Base-by-base conservation (phyloP, 2,329 filamentous ascomycete species). In the Chaetomium olivaceum region DNA sequence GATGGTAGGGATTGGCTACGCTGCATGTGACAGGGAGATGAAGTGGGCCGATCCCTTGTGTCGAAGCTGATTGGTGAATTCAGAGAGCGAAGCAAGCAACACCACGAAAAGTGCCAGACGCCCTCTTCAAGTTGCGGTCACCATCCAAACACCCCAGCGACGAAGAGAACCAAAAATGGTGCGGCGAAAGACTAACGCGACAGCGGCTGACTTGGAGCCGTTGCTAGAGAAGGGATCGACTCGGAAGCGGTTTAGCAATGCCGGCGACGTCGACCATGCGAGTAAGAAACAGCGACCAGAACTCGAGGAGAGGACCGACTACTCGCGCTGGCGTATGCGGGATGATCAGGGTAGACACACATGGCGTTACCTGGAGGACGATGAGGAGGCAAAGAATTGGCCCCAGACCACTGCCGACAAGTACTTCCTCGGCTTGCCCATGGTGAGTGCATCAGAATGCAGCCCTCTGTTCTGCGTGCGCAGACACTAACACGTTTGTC, bases 341-440 rank as follows among this genome's bases (percentile, higher is more conserved):
- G 90, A 96, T 74, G 91, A 96, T 66, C 85, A 87, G 60, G 94
- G 95, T 58, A 85, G 91, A 63, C 93, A 97, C 73, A 97, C 92
- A 59, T 99, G 95, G 95, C 91, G 95, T 73, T 99, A 98, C 75
- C 81, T 99, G 3, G 86, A 87, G 11, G 89, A 95, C 62, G 84
- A 88, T 27, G 83, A 91, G 66, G 88, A 91, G 63, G 79, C 83
- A 8, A 82, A 90, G 71, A 80, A 86, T 64, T 97, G 94, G 93
- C 93, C 94, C 5, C 93, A 97, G 79, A 90, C 87, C 27, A 83
- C 82, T 63, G 92, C 93, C n/a, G 96, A 99, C 76, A 97, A 92
- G 77, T 96, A 93, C 77, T 91, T 89, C 73, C 77, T 99, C 21
- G 92, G 92, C 21, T 79, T 97, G 56, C 87, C 92, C 62, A 86